These are phyloP conservation scores for Xanthoconium purpureum DNA, from an alignment of 768 basidiomycete species.

Conservation along the genomic window DNA sequence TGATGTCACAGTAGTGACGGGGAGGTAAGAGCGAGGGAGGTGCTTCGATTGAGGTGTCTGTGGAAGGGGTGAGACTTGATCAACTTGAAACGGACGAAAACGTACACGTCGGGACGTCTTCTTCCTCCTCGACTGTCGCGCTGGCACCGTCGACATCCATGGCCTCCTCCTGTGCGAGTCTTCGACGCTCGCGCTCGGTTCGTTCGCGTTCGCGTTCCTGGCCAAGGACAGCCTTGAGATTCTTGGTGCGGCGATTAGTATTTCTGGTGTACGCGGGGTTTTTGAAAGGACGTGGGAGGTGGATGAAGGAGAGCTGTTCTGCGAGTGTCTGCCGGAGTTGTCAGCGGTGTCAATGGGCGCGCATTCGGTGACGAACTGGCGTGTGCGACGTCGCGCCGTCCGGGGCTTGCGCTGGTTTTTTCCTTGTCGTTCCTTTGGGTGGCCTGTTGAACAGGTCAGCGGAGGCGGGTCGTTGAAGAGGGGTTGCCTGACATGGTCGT, in stretches of 20 bases:
- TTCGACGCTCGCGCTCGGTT: slow-evolving; percentile 57
- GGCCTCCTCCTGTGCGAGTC: slow-evolving; percentile 48
- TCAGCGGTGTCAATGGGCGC: not conserved
- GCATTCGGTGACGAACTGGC: not conserved
- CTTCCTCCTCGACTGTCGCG: slow-evolving; percentile 42
- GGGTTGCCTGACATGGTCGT: not conserved
- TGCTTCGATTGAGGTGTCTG: slow-evolving; percentile 81
- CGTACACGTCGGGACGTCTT: slow-evolving; percentile 73
- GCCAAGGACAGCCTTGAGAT: slow-evolving; percentile 71
- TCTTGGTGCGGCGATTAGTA: slow-evolving; percentile 69
- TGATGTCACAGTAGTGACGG: slow-evolving; percentile 81
- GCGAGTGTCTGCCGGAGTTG: slow-evolving; percentile 52
- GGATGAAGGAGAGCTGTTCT: slow-evolving; percentile 71
- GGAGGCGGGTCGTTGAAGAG: not conserved
- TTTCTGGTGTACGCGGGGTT: slow-evolving; percentile 69
- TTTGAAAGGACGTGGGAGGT: slow-evolving; percentile 74
- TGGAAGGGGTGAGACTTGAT: not conserved
- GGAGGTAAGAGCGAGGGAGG: slow-evolving; percentile 79
- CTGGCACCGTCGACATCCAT: slow-evolving; percentile 55
- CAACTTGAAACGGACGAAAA: not conserved
- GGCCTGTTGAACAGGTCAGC: not conserved
- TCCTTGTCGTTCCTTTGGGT: slow-evolving; percentile 5
- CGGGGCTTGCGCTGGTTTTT: not conserved
- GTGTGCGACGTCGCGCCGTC: not conserved
- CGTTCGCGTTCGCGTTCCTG: slow-evolving; percentile 79